Percentiles rank a stretch among this genome's conserved stretches.
phyloP scores from a whole-genome alignment of 192 early-diverging fungal genomes.

The Backusella morwellensis region DNA sequence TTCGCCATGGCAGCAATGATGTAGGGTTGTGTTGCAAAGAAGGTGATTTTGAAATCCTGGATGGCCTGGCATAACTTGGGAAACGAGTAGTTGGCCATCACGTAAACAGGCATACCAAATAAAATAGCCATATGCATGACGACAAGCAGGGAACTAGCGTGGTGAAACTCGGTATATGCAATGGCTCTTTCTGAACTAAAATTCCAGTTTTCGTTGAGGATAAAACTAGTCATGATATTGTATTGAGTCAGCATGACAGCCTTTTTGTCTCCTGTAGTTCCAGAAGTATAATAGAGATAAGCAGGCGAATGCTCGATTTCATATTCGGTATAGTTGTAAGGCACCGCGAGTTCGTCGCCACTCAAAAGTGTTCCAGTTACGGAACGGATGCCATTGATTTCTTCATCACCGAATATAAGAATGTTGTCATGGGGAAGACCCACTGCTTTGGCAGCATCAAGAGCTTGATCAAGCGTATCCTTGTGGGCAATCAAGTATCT shows the following conservation, averaged over 20 bases:
- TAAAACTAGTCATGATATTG: not conserved
- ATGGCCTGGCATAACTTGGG: constrained; percentile 10
- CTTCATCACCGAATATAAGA: not conserved
- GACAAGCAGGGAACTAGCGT: not conserved
- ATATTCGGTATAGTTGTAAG: not conserved
- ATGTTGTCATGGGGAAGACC: not conserved
- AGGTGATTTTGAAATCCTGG: not conserved
- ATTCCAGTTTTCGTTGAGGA: not conserved
- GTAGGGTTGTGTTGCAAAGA: not conserved
- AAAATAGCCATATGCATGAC: not conserved
- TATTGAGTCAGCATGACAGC: not conserved
- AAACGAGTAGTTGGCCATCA: constrained; percentile 6
- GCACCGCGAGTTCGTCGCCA: not conserved
- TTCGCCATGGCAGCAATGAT: not conserved
- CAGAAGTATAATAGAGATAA: constrained; percentile 6
- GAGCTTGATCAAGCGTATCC: not conserved
- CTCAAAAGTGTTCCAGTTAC: not conserved
- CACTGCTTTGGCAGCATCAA: not conserved
- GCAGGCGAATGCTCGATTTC: not conserved
- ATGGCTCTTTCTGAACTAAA: not conserved
- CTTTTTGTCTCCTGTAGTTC: constrained; percentile 3
- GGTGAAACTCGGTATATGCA: not conserved
- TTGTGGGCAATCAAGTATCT: not conserved
- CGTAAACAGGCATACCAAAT: not conserved
- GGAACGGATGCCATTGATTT: not conserved